A percentile compares a stretch with the other conserved stretches of the same genome.
phyloP scores from a whole-genome alignment of 2,329 filamentous ascomycete genomes.

The Alternaria sp. region DNA sequence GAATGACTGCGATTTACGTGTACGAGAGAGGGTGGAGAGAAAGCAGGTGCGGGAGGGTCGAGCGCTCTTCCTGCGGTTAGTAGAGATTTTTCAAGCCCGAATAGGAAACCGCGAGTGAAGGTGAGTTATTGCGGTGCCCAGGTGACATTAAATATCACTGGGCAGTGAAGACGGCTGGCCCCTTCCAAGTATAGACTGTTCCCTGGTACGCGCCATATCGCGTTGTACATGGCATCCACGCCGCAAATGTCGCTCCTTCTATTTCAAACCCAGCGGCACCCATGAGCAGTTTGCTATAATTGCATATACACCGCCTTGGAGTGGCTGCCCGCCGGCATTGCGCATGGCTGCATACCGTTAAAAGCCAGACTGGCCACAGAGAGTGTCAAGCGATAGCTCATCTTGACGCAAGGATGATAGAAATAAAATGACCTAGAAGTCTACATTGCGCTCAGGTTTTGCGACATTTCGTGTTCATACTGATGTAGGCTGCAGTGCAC shows the following conservation, averaged over 20 bases:
- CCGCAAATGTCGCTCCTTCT: slow-evolving; percentile 9
- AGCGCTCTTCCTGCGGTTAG: slow-evolving; percentile 4
- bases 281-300: slow-evolving; percentile 18
- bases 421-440: neutral
- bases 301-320: slow-evolving; percentile 18
- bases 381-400: neutral
- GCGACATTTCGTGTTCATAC: neutral
- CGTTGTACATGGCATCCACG: slow-evolving; percentile 1
- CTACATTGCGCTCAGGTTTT: neutral
- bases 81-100: neutral
- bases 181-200: neutral
- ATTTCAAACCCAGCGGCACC: slow-evolving; percentile 7
- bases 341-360: slow-evolving; percentile 22
- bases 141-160: neutral
- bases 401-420: no score
- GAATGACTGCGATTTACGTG: neutral
- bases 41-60: neutral
- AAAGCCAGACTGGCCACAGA: slow-evolving; percentile 3
- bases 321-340: slow-evolving; percentile 12
- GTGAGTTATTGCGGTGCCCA: slow-evolving; percentile 6
- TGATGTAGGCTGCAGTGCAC: neutral
- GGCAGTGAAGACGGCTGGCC: slow-evolving; percentile 2
- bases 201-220: neutral
- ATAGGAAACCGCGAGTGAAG: slow-evolving; percentile 16
- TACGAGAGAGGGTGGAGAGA: neutral